Conservation (phyloP, 2,329 filamentous ascomycete genomes). For the Colletotrichum cordylinicola region DNA sequence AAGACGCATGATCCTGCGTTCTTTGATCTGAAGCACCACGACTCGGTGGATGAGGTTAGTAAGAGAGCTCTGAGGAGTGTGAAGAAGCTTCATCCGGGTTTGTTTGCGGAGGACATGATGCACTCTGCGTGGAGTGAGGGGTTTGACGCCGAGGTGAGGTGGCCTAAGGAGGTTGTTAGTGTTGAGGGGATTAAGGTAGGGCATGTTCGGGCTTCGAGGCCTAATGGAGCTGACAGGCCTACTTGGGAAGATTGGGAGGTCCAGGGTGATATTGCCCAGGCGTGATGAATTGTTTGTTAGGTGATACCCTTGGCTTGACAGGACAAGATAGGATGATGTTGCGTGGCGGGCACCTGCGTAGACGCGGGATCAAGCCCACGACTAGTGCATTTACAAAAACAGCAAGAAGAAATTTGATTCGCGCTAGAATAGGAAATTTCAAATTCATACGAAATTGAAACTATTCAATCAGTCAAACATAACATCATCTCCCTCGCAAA, state of each 20-base stretch:
- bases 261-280: slow-evolving; percentile 30
- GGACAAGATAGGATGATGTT: no score
- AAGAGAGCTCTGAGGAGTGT: slow-evolving; percentile 59
- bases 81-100: slow-evolving; percentile 40
- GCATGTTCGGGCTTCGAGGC: slow-evolving; percentile 38
- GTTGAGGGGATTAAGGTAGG: slow-evolving; percentile 44
- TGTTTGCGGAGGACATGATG: slow-evolving; percentile 34
- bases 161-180: slow-evolving; percentile 43
- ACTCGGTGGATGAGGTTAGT: slow-evolving; percentile 64
- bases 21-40: slow-evolving; percentile 58
- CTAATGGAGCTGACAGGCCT: slow-evolving; percentile 58
- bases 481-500: no score
- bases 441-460: no score
- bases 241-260: slow-evolving; percentile 58
- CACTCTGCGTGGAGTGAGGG: slow-evolving; percentile 34
- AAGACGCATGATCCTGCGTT: slow-evolving; percentile 55
- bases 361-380: no score
- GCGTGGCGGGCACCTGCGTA: no score
- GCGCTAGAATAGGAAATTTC: no score
- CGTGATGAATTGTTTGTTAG: not conserved
- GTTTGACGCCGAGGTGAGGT: slow-evolving; percentile 38
- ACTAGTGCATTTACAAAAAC: no score
- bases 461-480: no score
- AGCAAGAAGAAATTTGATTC: no score
- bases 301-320: no score